Percentiles rank a stretch among this genome's conserved stretches.
Evolutionary conservation across 768 basidiomycete species (phyloP).

Genomic region (Dentipellis fragilis): DNA sequence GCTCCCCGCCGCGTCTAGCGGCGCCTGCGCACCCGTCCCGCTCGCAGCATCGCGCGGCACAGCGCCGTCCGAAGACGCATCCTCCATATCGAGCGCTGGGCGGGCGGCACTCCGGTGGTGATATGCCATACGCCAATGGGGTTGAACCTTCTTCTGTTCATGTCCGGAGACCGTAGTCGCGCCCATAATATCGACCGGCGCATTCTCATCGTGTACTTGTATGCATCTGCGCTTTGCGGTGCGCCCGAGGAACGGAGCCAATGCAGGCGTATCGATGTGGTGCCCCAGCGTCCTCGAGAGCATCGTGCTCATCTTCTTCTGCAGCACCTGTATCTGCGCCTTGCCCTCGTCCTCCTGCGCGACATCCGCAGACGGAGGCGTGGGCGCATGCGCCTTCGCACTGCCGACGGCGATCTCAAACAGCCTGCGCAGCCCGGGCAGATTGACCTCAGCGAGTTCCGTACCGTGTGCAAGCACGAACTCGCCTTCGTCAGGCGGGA

Average conservation of each 20-base stretch:
- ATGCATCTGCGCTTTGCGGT: constrained; percentile 32
- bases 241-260: constrained; percentile 41
- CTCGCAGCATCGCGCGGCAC: neutral
- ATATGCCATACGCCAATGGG: constrained; percentile 28
- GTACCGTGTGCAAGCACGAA: constrained; percentile 27
- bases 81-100: constrained; percentile 22
- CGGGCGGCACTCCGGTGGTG: constrained; percentile 32
- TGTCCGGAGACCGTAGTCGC: constrained; percentile 1
- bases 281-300: constrained; percentile 38
- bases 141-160: neutral
- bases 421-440: constrained; percentile 36
- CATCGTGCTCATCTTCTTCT: constrained; percentile 23
- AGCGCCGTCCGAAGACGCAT: neutral
- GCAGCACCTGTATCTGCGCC: neutral
- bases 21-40: neutral
- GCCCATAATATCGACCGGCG: constrained; percentile 24
- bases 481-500: constrained; percentile 22
- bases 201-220: constrained; percentile 25
- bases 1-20: constrained; percentile 16
- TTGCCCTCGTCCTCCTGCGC: neutral
- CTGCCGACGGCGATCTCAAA: constrained; percentile 41
- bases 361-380: neutral
- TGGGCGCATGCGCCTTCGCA: constrained; percentile 4
- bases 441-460: constrained; percentile 29
- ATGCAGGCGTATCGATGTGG: constrained; percentile 40